phyloP scores from a whole-genome alignment of 1,284 basidiomycete genomes.

The Cutaneotrichosporon dermatis region DNA sequence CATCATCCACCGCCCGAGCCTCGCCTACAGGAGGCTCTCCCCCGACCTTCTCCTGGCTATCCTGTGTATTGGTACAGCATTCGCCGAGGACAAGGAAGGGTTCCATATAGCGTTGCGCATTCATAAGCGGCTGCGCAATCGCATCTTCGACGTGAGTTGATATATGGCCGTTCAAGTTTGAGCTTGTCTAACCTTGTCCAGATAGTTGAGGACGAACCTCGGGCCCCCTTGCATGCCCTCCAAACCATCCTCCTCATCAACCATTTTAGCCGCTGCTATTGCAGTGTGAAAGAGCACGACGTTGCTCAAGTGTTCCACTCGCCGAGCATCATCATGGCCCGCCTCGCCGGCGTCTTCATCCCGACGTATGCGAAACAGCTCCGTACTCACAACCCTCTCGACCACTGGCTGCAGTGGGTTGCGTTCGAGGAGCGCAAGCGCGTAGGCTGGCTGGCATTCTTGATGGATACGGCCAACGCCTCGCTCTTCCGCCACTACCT shows the following conservation, averaged over 20 bases:
- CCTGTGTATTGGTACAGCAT: slow-evolving; percentile 26
- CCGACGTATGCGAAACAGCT: background rate
- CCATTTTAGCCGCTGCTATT: slow-evolving; percentile 28
- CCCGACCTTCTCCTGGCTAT: slow-evolving; percentile 28
- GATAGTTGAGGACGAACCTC: slow-evolving; percentile 26
- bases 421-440: slow-evolving; percentile 25
- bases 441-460: slow-evolving; percentile 27
- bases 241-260: slow-evolving; percentile 21
- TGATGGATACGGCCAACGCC: slow-evolving; percentile 31
- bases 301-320: slow-evolving; percentile 30
- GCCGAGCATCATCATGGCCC: slow-evolving; percentile 14
- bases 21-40: slow-evolving; percentile 22
- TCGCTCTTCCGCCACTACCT: slow-evolving; percentile 17
- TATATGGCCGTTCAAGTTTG: no score
- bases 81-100: slow-evolving; percentile 20
- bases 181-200: background rate
- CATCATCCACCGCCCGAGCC: slow-evolving; percentile 26
- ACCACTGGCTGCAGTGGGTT: slow-evolving; percentile 29
- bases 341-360: background rate
- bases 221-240: slow-evolving; percentile 11
- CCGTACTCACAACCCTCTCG: background rate
- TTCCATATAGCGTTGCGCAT: slow-evolving; percentile 19
- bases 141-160: slow-evolving; percentile 23
- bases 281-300: slow-evolving; percentile 27
- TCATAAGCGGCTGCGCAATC: slow-evolving; percentile 20